Evolutionary conservation across 192 early-diverging fungal genomes (phyloP).

Genomic region (Coemansia sp.): DNA sequence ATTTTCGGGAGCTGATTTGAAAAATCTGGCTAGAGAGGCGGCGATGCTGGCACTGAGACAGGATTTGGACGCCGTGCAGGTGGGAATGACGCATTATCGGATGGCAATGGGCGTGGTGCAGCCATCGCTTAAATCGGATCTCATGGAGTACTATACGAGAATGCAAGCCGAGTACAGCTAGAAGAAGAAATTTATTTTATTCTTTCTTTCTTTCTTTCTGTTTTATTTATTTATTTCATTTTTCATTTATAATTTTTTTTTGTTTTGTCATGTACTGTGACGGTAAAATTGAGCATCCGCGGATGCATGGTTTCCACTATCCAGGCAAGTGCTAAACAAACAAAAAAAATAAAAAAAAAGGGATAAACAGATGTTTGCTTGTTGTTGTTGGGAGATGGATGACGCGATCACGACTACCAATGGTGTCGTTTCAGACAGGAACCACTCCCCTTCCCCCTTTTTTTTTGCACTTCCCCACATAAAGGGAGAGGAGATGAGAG

Average conservation of each 20-base stretch:
- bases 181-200: too few species aligned
- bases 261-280: not conserved
- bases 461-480: too few species aligned
- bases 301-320: not conserved
- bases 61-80: constrained; percentile 1
- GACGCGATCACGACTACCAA: too few species aligned
- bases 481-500: too few species aligned
- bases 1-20: constrained; percentile 94
- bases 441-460: not conserved
- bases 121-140: constrained; percentile 66
- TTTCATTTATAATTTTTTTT: not conserved
- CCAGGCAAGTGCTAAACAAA: not conserved
- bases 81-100: constrained; percentile 45
- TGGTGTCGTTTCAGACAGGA: too few species aligned
- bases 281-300: not conserved
- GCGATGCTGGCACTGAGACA: constrained; percentile 56
- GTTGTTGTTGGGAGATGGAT: too few species aligned
- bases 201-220: not conserved
- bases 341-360: not conserved
- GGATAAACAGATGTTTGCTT: not conserved
- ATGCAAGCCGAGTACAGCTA: constrained; percentile 24
- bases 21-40: constrained; percentile 82
- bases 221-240: not conserved
- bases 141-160: constrained; percentile 61
- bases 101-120: constrained; percentile 60